phyloP scores from a whole-genome alignment of 2,329 filamentous ascomycete species.

The Davidsoniella eucalypti region DNA sequence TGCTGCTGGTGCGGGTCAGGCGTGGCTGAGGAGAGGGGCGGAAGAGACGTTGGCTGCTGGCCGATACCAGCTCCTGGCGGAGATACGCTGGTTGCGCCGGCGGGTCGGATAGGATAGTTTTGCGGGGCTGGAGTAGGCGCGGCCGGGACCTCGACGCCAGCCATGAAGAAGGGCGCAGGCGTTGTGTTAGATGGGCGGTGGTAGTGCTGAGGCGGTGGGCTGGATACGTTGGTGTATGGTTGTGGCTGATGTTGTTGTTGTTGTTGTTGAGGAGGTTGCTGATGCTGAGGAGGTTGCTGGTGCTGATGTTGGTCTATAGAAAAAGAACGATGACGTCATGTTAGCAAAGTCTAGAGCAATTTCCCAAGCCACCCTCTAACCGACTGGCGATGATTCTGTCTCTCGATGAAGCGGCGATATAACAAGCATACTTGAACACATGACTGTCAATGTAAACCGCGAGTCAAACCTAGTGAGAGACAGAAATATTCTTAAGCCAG shows the following conservation, averaged over 20 bases:
- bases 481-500: too few species aligned
- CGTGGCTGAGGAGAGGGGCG: constrained; percentile 16
- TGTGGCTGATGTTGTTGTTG: constrained; percentile 26
- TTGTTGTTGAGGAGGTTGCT: constrained; percentile 23
- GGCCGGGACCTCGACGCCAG: constrained; percentile 37
- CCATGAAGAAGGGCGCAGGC: constrained; percentile 49
- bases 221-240: constrained; percentile 17
- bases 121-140: constrained; percentile 21
- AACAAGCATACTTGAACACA: too few species aligned
- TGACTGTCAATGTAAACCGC: too few species aligned
- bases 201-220: constrained; percentile 36
- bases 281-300: constrained; percentile 16
- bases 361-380: too few species aligned
- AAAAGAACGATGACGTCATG: neutral
- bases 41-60: neutral
- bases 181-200: constrained; percentile 33
- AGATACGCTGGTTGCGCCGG: neutral
- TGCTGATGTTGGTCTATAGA: neutral
- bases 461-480: too few species aligned
- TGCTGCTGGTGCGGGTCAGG: constrained; percentile 20
- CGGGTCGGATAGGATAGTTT: constrained; percentile 31
- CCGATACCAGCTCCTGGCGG: constrained; percentile 21
- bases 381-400: too few species aligned
- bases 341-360: neutral
- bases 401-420: too few species aligned